Base-by-base conservation (phyloP, 2,329 filamentous ascomycete genomes). In the Penicillium sp. region DNA sequence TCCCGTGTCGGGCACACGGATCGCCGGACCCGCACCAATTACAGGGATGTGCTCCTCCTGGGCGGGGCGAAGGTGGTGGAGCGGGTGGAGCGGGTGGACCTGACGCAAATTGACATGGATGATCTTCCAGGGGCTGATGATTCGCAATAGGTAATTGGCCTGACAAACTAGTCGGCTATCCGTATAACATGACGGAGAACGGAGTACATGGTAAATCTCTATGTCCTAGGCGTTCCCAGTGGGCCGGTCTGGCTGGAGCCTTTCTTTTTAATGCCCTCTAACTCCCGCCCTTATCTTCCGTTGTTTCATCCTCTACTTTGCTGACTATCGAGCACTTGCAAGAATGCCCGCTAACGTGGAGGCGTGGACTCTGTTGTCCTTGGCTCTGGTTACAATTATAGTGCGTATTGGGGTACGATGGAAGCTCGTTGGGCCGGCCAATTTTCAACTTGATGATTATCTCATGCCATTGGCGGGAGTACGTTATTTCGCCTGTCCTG, bases 321-420 rank as follows among this genome's bases (percentile, higher is more conserved):
- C 31, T 15, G 21, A 18, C 4, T 15, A 21, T 32, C 10, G 34
- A 44, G 18, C 4, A 42, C 29, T 40, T 15, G 21, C 25, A 23
- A 32, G 12, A 46, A 62, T 62, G 60, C 21, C 59, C 16, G 21
- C 15, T 21, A 60, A 65, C 16, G 54, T 56, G 27, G 78, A 80
- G 62, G 73, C 72, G 3, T 80, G 77, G 59, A 74, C 77, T 3
- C 72, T 85, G 10, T 68, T 84, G n/a, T 60, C 59, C 25, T 39
- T 63, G 32, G 59, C 53, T n/a, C 21, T 61, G 13, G 16, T 45
- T 12, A 55, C 18, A 6, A 61, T 63, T 12, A 16, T 57, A 31
- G 34, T 60, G 16, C 60, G 59, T 13, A 29, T 57, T 2, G 40
- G 18, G 13, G 59, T 61, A 32, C 60, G 60, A 54, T 63, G 59